phyloP scores from a whole-genome alignment of 148 eudicot species.

The Camellia japonica region DNA sequence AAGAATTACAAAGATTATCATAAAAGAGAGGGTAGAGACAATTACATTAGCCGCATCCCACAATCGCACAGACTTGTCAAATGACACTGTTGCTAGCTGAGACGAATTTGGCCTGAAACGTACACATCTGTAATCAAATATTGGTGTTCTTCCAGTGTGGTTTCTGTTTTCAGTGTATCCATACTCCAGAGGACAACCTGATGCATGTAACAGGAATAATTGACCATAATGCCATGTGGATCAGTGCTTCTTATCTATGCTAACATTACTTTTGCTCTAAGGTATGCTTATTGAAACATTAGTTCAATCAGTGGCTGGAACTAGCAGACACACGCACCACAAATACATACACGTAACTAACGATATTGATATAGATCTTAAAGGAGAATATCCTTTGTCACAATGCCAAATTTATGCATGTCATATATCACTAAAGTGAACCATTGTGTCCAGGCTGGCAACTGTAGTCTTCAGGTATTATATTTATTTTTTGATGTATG shows the following conservation, averaged over 20 bases:
- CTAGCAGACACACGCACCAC: background rate
- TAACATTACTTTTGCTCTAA: background rate
- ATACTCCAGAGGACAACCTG: constrained; percentile 92
- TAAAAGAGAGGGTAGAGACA: background rate
- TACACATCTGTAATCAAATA: constrained; percentile 70
- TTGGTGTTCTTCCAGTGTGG: constrained; percentile 74
- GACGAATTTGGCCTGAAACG: constrained; percentile 83
- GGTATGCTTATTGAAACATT: background rate
- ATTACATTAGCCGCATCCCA: constrained; percentile 94
- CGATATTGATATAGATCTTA: background rate
- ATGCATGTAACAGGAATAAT: constrained; percentile 17
- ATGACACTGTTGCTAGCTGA: constrained; percentile 78
- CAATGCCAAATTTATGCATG: too few species aligned
- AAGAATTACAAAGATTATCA: background rate
- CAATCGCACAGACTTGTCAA: constrained; percentile 82
- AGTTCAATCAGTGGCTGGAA: constrained; percentile 4
- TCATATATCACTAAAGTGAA: background rate
- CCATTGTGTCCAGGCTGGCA: background rate
- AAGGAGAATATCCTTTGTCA: background rate
- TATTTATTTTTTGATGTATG: background rate
- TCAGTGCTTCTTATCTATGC: background rate
- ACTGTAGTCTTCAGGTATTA: background rate
- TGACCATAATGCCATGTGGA: background rate
- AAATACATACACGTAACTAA: background rate
- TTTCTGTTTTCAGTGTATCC: constrained; percentile 75